These are phyloP conservation scores for Pochonia chlamydosporia DNA, from an alignment of 2,329 filamentous ascomycete genomes.

Conservation along the genomic window DNA sequence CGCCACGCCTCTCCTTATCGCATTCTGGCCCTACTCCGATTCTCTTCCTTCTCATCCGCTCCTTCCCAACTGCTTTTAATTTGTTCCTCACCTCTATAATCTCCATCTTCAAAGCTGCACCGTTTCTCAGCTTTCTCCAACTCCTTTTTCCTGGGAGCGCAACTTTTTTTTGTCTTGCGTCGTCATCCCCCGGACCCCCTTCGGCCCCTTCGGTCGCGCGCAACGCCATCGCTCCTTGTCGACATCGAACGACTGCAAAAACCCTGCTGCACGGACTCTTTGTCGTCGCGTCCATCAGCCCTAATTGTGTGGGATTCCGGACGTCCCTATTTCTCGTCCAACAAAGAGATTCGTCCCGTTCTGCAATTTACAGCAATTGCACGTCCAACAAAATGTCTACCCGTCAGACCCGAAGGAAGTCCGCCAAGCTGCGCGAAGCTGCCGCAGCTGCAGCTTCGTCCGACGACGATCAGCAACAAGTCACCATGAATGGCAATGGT, in stretches of 20 bases:
- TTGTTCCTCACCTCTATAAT: neutral
- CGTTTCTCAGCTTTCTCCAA: neutral
- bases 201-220: conserved; percentile 6
- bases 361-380: neutral
- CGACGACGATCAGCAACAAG: conserved; percentile 21
- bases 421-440: conserved; percentile 26
- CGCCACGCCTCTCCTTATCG: neutral
- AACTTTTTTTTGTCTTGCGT: neutral
- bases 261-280: neutral
- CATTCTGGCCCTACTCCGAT: neutral
- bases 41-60: neutral
- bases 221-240: neutral
- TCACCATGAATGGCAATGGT: conserved; percentile 40
- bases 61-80: neutral
- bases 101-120: neutral
- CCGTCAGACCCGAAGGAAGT: conserved; percentile 33
- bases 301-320: conserved; percentile 6
- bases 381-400: conserved; percentile 26
- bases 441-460: conserved; percentile 14
- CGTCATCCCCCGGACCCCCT: conserved; percentile 1
- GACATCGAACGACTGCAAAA: neutral
- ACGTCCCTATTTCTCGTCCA: neutral
- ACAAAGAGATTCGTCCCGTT: neutral
- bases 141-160: neutral
- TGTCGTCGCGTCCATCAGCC: conserved; percentile 2